Percentiles rank a stretch among this genome's conserved stretches.
phyloP scores from a whole-genome alignment of 2,329 filamentous ascomycete genomes.

The Verticillium nonalfalfae region DNA sequence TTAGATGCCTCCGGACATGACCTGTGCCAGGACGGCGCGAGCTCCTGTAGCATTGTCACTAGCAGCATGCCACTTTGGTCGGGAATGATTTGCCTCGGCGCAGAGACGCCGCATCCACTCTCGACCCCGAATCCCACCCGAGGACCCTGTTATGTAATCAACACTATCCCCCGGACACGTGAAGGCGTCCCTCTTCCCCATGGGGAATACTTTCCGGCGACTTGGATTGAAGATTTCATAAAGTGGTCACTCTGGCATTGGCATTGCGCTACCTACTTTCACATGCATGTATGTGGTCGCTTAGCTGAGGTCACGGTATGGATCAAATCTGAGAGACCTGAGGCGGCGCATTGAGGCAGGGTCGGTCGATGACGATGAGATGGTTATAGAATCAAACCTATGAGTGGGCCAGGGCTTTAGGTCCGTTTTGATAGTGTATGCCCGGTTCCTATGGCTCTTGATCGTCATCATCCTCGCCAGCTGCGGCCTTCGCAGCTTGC shows the following conservation, averaged over 20 bases:
- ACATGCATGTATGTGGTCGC: too few relatives aligned
- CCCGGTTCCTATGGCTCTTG: not conserved
- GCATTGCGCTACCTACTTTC: too few relatives aligned
- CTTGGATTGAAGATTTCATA: too few relatives aligned
- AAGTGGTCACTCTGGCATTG: too few relatives aligned
- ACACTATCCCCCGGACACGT: not conserved
- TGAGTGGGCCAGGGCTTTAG: too few relatives aligned
- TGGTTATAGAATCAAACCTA: too few relatives aligned
- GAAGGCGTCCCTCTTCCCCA: not conserved
- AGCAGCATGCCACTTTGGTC: not conserved
- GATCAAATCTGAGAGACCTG: too few relatives aligned
- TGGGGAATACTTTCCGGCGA: not conserved
- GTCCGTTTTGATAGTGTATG: too few relatives aligned
- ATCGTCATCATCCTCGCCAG: not conserved
- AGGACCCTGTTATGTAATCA: not conserved
- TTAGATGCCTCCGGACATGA: not conserved
- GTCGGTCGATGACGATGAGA: too few relatives aligned
- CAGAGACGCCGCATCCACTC: not conserved
- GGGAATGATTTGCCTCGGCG: constrained; percentile 4
- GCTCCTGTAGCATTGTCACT: not conserved
- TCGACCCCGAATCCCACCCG: not conserved
- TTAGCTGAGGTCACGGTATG: too few relatives aligned
- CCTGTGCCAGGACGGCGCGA: not conserved
- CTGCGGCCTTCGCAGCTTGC: constrained; percentile 13
- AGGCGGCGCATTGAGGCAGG: too few relatives aligned